Conservation (phyloP, 768 basidiomycete genomes). For the Tulasnella sp. region DNA sequence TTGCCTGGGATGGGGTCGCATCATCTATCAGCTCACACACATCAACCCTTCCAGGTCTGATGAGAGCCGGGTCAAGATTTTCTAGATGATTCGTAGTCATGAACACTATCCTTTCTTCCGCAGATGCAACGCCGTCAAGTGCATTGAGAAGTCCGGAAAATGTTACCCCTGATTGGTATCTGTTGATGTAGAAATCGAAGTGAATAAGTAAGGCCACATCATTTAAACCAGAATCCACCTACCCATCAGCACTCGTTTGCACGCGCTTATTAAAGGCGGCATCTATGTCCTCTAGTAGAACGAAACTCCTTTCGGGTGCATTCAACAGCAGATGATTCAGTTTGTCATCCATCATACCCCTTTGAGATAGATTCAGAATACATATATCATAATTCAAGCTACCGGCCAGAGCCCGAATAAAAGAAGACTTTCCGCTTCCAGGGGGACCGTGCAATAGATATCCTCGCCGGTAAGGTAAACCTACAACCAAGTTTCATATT, state of each 20-base stretch:
- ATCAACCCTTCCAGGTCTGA: slow-evolving; percentile 93
- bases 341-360: slow-evolving; percentile 94
- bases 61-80: slow-evolving; percentile 81
- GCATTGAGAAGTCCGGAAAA: slow-evolving; percentile 97
- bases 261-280: slow-evolving; percentile 91
- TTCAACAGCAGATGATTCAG: slow-evolving; percentile 86
- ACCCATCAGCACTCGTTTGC: slow-evolving; percentile 89
- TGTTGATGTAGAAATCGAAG: slow-evolving; percentile 23
- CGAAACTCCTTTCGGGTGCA: slow-evolving; percentile 80
- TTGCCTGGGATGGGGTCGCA: slow-evolving; percentile 69
- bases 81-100: slow-evolving; percentile 98
- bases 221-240: slow-evolving; percentile 22
- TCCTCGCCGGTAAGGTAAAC: slow-evolving; percentile 92
- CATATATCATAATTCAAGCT: slow-evolving; percentile 90
- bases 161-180: slow-evolving; percentile 89
- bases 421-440: slow-evolving; percentile 96
- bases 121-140: slow-evolving; percentile 92
- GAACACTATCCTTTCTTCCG: slow-evolving; percentile 95
- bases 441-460: slow-evolving; percentile 94
- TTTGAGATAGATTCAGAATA: slow-evolving; percentile 86
- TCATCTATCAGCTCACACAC: slow-evolving; percentile 73
- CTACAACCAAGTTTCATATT: slow-evolving; percentile 29
- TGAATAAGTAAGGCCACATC: neutral
- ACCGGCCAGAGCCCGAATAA: slow-evolving; percentile 94
- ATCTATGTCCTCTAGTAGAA: slow-evolving; percentile 96